Conservation (phyloP, 2,329 filamentous ascomycete species). For the Ampelomyces quisqualis region DNA sequence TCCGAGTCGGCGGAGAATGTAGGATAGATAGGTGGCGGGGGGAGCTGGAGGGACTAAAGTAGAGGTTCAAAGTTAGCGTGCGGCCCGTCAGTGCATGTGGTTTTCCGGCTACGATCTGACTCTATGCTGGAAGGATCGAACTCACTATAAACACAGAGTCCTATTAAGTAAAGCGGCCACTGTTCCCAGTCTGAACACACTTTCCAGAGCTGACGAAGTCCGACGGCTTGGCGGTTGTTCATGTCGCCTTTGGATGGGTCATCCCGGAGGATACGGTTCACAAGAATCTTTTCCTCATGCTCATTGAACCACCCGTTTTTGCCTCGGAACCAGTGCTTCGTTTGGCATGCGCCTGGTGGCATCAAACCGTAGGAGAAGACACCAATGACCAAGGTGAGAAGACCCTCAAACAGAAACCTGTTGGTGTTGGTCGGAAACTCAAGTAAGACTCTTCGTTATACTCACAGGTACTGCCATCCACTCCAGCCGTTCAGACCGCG, state of each 20-base stretch:
- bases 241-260: constrained; percentile 58
- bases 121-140: too few relatives aligned
- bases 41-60: constrained; percentile 23
- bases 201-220: constrained; percentile 21
- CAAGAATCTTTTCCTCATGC: constrained; percentile 61
- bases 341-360: constrained; percentile 52
- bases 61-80: too few relatives aligned
- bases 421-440: too few relatives aligned
- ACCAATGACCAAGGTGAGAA: constrained; percentile 56
- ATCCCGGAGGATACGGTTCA: constrained; percentile 62
- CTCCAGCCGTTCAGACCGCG: constrained; percentile 44
- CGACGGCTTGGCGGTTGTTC: constrained; percentile 44
- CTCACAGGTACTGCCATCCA: constrained; percentile 47
- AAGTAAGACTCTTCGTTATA: too few relatives aligned
- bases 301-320: constrained; percentile 64
- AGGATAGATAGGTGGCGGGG: constrained; percentile 49
- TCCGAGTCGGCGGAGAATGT: constrained; percentile 59
- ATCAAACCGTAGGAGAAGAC: constrained; percentile 57
- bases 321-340: constrained; percentile 56
- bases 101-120: too few relatives aligned
- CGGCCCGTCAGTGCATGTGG: too few relatives aligned
- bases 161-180: constrained; percentile 39
- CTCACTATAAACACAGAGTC: constrained; percentile 51
- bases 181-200: constrained; percentile 33
- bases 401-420: constrained; percentile 59